Evolutionary conservation across 1,284 basidiomycete genomes (phyloP), one percentile per base, ranked within the genome.

Genomic region (Heterobasidion annosum): DNA sequence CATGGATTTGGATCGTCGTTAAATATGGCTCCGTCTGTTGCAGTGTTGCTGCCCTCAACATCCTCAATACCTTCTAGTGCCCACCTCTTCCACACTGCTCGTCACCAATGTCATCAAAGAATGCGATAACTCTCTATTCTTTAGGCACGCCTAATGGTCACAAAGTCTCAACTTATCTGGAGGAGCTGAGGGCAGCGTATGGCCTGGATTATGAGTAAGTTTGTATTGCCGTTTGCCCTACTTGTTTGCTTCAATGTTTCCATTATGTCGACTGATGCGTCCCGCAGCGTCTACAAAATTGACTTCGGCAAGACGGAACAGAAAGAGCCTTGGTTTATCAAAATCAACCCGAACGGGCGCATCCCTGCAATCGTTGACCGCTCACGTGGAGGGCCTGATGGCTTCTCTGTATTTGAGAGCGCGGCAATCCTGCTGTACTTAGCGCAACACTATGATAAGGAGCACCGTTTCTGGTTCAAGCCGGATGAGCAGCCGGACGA

Each of bases 301-400:
- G 64, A 71, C 55, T 64, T 71, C 47, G 61, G 58, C 34, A 72
- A 71, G 61, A 75, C 74, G 59, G 70, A 72, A 52, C 77, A 80
- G 68, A 81, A 80, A 65, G 69, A 78, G 63, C 71, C 71, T 35
- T 79, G 75, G 74, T 50, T 50, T 69, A 66, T 81, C 58, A 53
- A 57, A 47, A 72, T 83, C 65, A 82, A 82, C 70, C 81, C 81
- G 9, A 83, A 83, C 64, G 81, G 81, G 0, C 71, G 79, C 48
- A 82, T 82, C 61, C 81, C 81, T 5, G 74, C 75, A 8, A 64
- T 79, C 54, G 65, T 72, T 43, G 72, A 76, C 62, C 68, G 66
- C 58, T 66, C 68, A 34, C 67, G 73, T 40, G 16, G 8, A 13
- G 70, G 76, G 56, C 76, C 78, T 59, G 65, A 69, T 40, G 76